Conservation (phyloP, 257 asterid species). For the Echites panduratus region DNA sequence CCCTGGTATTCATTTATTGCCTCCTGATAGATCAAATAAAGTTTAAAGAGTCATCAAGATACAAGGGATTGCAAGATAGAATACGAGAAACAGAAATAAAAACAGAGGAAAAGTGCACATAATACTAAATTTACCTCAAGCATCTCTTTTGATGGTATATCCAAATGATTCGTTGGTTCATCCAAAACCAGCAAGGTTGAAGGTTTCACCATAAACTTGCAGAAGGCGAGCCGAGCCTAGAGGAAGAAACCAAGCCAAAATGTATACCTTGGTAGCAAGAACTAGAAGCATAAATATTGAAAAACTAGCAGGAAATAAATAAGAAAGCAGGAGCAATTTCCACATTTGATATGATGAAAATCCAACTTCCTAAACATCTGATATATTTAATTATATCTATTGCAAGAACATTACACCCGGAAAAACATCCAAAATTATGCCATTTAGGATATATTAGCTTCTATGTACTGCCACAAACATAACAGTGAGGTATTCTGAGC, state of each 20-base stretch:
- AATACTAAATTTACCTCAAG: slow-evolving; percentile 67
- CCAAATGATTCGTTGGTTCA: slow-evolving; percentile 97
- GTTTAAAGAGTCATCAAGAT: slow-evolving; percentile 8
- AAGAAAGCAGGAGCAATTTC: neutral
- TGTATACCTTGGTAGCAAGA: neutral
- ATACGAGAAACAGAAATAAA: neutral
- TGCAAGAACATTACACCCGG: neutral
- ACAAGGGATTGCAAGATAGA: neutral
- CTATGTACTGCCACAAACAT: neutral
- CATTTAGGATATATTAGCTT: neutral
- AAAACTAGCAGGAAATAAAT: neutral
- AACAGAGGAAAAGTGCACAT: neutral
- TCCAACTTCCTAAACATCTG: neutral
- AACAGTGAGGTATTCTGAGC: neutral
- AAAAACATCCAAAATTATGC: neutral
- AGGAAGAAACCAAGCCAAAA: neutral
- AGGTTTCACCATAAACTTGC: slow-evolving; percentile 98
- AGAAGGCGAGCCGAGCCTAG: slow-evolving; percentile 98
- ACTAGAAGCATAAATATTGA: neutral
- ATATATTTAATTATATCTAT: neutral
- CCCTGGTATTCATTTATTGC: slow-evolving; percentile 92
- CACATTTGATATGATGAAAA: neutral
- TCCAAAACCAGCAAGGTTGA: slow-evolving; percentile 89
- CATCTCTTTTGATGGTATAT: slow-evolving; percentile 97
- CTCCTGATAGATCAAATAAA: slow-evolving; percentile 44